A percentile compares a stretch with the other conserved stretches of the same genome.
Evolutionary conservation across 768 basidiomycete species (phyloP).

Genomic region (Suillus luteus): DNA sequence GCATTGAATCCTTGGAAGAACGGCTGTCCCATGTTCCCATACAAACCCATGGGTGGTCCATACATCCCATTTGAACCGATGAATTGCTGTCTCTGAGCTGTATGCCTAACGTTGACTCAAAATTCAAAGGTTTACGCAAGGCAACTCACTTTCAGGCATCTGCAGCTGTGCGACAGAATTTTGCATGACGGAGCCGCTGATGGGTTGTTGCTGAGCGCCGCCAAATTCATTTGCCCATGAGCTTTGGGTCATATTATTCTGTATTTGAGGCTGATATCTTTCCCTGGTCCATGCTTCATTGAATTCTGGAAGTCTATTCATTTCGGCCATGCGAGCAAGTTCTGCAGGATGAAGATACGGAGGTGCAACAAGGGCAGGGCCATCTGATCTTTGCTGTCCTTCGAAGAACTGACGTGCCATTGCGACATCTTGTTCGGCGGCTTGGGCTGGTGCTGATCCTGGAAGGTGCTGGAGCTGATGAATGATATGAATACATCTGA

Average conservation of each 20-base stretch:
- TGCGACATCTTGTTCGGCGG: conserved; percentile 66
- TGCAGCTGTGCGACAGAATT: conserved; percentile 30
- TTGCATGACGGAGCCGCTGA: conserved; percentile 34
- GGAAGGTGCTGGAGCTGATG: conserved; percentile 76
- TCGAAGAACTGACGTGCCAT: conserved; percentile 84
- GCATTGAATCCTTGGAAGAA: conserved; percentile 37
- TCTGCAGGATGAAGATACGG: conserved; percentile 36
- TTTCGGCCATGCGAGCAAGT: conserved; percentile 27
- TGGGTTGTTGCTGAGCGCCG: conserved; percentile 26
- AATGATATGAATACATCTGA: conserved; percentile 7
- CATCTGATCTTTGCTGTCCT: conserved; percentile 35
- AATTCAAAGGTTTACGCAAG: background rate
- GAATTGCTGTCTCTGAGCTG: conserved; percentile 42
- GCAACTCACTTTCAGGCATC: conserved; percentile 27
- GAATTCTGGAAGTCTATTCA: conserved; percentile 37
- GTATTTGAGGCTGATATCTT: conserved; percentile 42
- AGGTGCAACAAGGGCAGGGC: conserved; percentile 38
- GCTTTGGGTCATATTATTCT: conserved; percentile 34
- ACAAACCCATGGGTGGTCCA: conserved; percentile 33
- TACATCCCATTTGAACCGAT: conserved; percentile 37
- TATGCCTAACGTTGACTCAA: background rate
- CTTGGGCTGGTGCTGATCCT: conserved; percentile 47
- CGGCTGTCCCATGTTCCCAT: conserved; percentile 29
- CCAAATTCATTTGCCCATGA: conserved; percentile 64
- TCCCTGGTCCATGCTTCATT: conserved; percentile 57